A percentile compares a stretch with the other conserved stretches of the same genome.
Conservation (phyloP, 1,284 basidiomycete genomes). For the Trametes versicolor region DNA sequence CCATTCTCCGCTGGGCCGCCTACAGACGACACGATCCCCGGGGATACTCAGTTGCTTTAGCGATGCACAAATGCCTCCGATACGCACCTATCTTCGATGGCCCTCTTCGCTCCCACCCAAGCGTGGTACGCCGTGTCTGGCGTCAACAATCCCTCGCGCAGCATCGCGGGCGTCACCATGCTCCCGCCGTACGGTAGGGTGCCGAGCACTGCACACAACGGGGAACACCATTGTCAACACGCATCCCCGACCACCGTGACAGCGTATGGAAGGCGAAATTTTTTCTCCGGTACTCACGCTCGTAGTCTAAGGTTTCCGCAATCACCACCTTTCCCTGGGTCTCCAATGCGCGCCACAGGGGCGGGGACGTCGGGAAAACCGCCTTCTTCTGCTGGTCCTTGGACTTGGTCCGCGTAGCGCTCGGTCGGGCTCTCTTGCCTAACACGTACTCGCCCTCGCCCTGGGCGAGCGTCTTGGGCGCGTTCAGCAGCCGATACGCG, state of each 20-base stretch:
- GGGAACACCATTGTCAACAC: conserved; percentile 25
- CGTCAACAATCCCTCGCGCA: conserved; percentile 27
- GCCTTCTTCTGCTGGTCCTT: conserved; percentile 17
- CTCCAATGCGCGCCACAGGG: conserved; percentile 33
- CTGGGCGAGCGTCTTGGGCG: conserved; percentile 1
- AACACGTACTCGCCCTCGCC: conserved; percentile 1
- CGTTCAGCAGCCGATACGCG: conserved; percentile 16
- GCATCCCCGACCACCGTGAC: conserved; percentile 9
- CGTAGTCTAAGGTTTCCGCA: conserved; percentile 36
- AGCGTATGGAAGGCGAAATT: conserved; percentile 19
- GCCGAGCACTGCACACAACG: conserved; percentile 24
- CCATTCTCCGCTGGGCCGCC: conserved; percentile 25
- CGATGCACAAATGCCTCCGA: background rate
- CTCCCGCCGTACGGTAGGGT: conserved; percentile 33
- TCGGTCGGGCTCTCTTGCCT: conserved; percentile 14
- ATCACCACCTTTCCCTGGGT: conserved; percentile 28
- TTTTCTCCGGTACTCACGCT: conserved; percentile 32
- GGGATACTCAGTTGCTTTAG: conserved; percentile 3
- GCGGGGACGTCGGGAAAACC: conserved; percentile 8
- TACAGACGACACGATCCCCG: conserved; percentile 10
- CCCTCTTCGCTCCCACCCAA: conserved; percentile 31
- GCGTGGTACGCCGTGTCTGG: conserved; percentile 36
- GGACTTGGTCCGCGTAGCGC: conserved; percentile 15
- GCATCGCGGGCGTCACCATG: conserved; percentile 34
- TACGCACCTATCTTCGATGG: conserved; percentile 32